Conservation (phyloP, 1,284 basidiomycete species). For the Apiotrichum veenhuisii region DNA sequence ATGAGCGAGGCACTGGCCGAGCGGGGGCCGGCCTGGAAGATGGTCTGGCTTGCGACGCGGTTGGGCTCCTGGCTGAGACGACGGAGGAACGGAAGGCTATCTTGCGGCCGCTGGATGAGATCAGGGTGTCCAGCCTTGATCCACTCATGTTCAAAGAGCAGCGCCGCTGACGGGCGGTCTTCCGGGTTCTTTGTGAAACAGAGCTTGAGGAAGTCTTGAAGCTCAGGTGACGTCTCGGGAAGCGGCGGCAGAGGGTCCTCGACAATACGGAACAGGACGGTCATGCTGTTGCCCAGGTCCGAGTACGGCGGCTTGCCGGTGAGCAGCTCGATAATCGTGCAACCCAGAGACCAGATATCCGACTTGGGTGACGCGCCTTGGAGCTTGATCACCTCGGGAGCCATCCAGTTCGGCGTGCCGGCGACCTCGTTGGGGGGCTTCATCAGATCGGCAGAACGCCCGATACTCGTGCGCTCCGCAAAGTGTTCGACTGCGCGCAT, state of each 20-base stretch:
- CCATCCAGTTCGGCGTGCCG: slow-evolving; percentile 98
- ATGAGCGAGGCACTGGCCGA: slow-evolving; percentile 14
- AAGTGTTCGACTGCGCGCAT: slow-evolving; percentile 61
- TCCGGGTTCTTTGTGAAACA: slow-evolving; percentile 87
- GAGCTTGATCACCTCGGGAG: slow-evolving; percentile 84
- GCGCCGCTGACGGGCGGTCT: slow-evolving; percentile 72
- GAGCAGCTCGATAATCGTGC: slow-evolving; percentile 87
- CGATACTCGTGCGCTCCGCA: slow-evolving; percentile 56
- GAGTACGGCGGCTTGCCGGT: slow-evolving; percentile 88
- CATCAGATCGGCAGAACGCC: slow-evolving; percentile 7
- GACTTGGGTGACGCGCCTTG: slow-evolving; percentile 56
- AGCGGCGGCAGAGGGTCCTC: slow-evolving; percentile 84
- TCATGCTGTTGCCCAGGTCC: slow-evolving; percentile 79
- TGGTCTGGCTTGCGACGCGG: slow-evolving; percentile 59
- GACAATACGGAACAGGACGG: slow-evolving; percentile 95
- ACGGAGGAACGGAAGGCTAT: slow-evolving; percentile 88
- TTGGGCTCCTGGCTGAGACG: slow-evolving; percentile 71
- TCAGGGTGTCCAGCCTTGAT: slow-evolving; percentile 50
- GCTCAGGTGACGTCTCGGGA: slow-evolving; percentile 68
- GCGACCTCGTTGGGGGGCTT: slow-evolving; percentile 55
- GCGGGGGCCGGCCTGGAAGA: slow-evolving; percentile 21
- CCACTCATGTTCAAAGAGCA: slow-evolving; percentile 86
- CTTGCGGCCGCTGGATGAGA: slow-evolving; percentile 62
- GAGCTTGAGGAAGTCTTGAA: slow-evolving; percentile 70
- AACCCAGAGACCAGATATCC: slow-evolving; percentile 82